A percentile compares a stretch with the other conserved stretches of the same genome.
Evolutionary conservation across 2,329 filamentous ascomycete species (phyloP).

Genomic region (Verticillium longisporum): DNA sequence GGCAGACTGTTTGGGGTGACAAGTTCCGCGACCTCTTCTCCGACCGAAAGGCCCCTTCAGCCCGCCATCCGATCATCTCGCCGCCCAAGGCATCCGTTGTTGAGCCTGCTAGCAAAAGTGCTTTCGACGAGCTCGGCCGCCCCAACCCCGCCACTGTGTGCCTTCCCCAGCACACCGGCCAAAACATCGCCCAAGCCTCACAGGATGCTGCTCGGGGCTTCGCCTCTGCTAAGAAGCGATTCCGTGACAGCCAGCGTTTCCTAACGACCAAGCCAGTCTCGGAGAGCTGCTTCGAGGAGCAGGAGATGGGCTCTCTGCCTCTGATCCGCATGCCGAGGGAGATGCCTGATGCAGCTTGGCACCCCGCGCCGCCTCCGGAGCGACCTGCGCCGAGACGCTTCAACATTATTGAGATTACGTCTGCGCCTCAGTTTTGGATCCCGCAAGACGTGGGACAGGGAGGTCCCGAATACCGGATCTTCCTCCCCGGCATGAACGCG

Average conservation of each 20-base stretch:
- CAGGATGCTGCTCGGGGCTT: neutral
- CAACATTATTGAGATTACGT: constrained; percentile 33
- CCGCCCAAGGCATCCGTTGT: constrained; percentile 54
- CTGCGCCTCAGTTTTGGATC: constrained; percentile 16
- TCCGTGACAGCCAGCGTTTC: constrained; percentile 10
- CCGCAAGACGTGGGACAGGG: constrained; percentile 10
- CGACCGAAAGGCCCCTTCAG: constrained; percentile 47
- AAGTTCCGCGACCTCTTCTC: constrained; percentile 66
- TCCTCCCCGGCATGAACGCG: constrained; percentile 33
- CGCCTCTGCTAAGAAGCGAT: neutral
- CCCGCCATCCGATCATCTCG: constrained; percentile 18
- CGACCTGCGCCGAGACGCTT: constrained; percentile 44
- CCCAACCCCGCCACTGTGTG: constrained; percentile 61
- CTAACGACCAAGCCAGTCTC: constrained; percentile 62
- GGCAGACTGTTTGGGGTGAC: constrained; percentile 13
- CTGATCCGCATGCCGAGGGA: constrained; percentile 60
- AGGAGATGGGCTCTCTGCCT: constrained; percentile 73
- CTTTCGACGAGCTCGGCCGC: constrained; percentile 48
- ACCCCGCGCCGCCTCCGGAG: constrained; percentile 49
- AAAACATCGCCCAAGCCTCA: neutral
- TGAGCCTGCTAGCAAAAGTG: constrained; percentile 61
- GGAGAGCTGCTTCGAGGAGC: constrained; percentile 74
- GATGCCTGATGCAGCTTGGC: constrained; percentile 57
- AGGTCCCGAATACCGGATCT: constrained; percentile 20
- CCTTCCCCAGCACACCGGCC: constrained; percentile 34